phyloP scores from a whole-genome alignment of 192 early-diverging fungal genomes.

The Anaeromyces robustus region DNA sequence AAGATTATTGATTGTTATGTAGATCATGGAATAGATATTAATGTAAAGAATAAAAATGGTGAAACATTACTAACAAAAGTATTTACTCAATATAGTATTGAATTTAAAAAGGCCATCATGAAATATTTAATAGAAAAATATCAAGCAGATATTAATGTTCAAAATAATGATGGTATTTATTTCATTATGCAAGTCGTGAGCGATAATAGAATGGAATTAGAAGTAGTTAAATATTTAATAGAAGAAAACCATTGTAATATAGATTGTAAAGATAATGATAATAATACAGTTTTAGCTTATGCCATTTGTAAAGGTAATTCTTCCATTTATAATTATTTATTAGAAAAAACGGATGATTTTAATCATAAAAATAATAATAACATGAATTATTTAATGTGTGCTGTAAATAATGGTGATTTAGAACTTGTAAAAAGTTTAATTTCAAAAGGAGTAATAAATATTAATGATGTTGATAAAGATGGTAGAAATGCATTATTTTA shows the following conservation, averaged over 20 bases:
- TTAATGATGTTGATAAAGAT: neutral
- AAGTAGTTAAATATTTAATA: neutral
- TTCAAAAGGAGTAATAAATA: neutral
- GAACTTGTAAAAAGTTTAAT: neutral
- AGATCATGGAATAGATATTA: neutral
- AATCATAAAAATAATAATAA: neutral
- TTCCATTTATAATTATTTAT: neutral
- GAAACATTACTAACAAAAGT: neutral
- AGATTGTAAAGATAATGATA: neutral
- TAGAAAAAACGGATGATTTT: neutral
- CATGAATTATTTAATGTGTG: neutral
- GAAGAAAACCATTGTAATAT: neutral
- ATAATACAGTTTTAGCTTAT: neutral
- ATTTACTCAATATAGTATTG: neutral
- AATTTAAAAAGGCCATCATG: neutral
- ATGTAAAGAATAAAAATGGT: neutral
- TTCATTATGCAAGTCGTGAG: neutral
- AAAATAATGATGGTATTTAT: neutral
- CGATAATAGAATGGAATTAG: neutral
- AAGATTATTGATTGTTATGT: neutral
- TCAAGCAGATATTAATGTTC: neutral
- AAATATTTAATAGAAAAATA: neutral
- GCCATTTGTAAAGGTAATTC: neutral
- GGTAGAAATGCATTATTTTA: neutral
- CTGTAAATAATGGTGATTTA: neutral